Evolutionary conservation across 1,284 basidiomycete genomes (phyloP), one percentile per base, ranked within the genome.

Genomic region (Sanghuangporus weigelae): DNA sequence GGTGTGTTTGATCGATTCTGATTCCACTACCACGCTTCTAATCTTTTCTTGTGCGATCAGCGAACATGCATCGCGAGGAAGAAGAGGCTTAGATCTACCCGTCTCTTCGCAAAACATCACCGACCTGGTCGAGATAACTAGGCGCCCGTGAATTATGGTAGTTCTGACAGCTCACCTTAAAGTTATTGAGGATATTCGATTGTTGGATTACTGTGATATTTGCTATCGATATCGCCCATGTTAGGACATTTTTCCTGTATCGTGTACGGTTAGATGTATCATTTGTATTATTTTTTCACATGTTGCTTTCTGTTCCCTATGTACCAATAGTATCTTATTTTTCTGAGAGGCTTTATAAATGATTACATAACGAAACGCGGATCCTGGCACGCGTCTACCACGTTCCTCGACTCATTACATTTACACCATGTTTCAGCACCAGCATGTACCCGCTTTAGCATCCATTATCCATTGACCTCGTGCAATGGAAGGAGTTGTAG

Each of bases 1-100:
- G 75, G 85, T 86, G 76, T 75, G 42, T 26, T 40, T 35, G 68
- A 64, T 62, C 62, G 50, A 63, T 63, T 66, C 62, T 50, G 21
- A 44, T n/a, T 64, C 40, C 59, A 69, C 56, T 49, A 54, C 59
- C 63, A 67, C 67, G 42, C 63, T 58, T 39, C 54, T 59, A 8
- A 46, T 46, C 7, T 46, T n/a, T 31, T 65, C 67, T 59, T 70
- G 51, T 59, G 59, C 64, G 69, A 64, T 66, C 67, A 60, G 63
- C 44, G 31, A 59, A 58, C 48, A 65, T 65, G 64, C 64, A 65
- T 55, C 60, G 48, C 12, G 64, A 65, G 26, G 44, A 31, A 16
- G 53, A 38, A 49, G 53, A 40, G 12, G 46, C n/a, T 48, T 55
- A 38, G n/a, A 16, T 19, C 48, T 44, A 11, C 11, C 21, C 51